These are phyloP conservation scores for Saururus chinensis DNA, from an alignment of 164 flowering plant genomes.

Conservation along the genomic window DNA sequence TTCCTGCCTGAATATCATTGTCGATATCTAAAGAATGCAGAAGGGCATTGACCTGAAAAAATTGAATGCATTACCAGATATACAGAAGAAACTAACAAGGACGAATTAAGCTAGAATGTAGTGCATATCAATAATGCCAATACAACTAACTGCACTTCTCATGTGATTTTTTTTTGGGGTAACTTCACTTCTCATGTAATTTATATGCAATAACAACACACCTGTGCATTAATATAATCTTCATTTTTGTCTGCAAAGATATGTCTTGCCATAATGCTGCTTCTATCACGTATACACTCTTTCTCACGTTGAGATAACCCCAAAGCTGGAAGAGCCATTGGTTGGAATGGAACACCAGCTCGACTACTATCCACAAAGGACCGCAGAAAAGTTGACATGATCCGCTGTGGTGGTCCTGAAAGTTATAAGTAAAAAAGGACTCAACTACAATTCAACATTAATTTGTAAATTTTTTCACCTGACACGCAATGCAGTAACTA, in stretches of 20 bases:
- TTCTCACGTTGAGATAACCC: slow-evolving; percentile 87
- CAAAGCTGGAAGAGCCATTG: slow-evolving; percentile 57
- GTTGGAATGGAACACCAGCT: slow-evolving; percentile 65
- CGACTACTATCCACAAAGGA: slow-evolving; percentile 79
- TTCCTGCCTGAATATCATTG: slow-evolving; percentile 40
- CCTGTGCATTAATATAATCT: slow-evolving; percentile 86
- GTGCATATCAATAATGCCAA: neutral
- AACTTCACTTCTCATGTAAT: neutral
- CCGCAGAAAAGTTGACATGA: slow-evolving; percentile 73
- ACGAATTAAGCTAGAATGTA: neutral
- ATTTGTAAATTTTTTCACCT: neutral
- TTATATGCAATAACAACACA: slow-evolving; percentile 7
- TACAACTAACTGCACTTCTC: neutral
- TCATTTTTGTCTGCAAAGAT: slow-evolving; percentile 86
- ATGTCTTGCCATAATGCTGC: slow-evolving; percentile 95
- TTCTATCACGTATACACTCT: slow-evolving; percentile 86
- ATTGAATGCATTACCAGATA: neutral
- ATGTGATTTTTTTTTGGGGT: neutral
- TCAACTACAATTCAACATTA: neutral
- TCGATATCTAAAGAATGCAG: slow-evolving; percentile 82
- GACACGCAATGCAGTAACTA: neutral
- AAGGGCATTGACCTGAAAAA: slow-evolving; percentile 65
- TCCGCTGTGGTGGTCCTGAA: slow-evolving; percentile 88
- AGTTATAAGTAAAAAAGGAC: neutral
- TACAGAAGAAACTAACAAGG: neutral